These are phyloP conservation scores for Hysterium pulicare DNA, from an alignment of 2,329 filamentous ascomycete species.

Conservation along the genomic window DNA sequence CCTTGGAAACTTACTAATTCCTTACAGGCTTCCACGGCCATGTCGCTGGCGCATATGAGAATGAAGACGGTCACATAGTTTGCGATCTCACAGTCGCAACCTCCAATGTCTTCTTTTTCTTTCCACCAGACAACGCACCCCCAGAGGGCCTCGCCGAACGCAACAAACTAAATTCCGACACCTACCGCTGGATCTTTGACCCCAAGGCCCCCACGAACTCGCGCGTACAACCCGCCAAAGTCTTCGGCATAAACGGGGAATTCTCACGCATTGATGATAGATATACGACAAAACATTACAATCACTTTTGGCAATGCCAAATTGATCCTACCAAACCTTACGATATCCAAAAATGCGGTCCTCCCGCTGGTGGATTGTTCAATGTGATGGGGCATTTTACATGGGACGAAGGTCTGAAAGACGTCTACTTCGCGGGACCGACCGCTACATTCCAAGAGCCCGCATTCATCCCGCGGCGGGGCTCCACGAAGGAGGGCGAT, in stretches of 20 bases:
- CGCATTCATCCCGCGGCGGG: conserved; percentile 48
- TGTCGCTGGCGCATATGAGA: conserved; percentile 43
- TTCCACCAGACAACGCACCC: conserved; percentile 34
- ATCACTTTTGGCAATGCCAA: conserved; percentile 40
- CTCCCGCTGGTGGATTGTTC: conserved; percentile 29
- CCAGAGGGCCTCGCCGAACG: conserved; percentile 36
- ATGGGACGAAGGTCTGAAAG: conserved; percentile 29
- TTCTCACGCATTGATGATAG: conserved; percentile 48
- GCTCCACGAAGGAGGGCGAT: conserved; percentile 46
- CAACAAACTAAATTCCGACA: conserved; percentile 39
- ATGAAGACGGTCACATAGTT: conserved; percentile 33
- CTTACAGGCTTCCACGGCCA: conserved; percentile 40
- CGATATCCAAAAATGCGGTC: conserved; percentile 30
- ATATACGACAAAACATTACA: conserved; percentile 38
- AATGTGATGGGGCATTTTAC: conserved; percentile 32
- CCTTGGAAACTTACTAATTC: background rate
- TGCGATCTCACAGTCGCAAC: conserved; percentile 40
- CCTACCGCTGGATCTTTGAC: conserved; percentile 42
- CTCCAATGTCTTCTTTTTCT: conserved; percentile 44
- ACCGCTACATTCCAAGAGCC: conserved; percentile 52
- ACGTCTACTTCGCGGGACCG: conserved; percentile 35
- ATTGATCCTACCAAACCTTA: conserved; percentile 33
- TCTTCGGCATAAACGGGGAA: conserved; percentile 41
- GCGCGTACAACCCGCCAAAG: conserved; percentile 25
- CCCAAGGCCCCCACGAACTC: conserved; percentile 25